Evolutionary conservation across 1,139 yeast genomes (phyloP).

Genomic region (Yamadazyma membranifaciens): DNA sequence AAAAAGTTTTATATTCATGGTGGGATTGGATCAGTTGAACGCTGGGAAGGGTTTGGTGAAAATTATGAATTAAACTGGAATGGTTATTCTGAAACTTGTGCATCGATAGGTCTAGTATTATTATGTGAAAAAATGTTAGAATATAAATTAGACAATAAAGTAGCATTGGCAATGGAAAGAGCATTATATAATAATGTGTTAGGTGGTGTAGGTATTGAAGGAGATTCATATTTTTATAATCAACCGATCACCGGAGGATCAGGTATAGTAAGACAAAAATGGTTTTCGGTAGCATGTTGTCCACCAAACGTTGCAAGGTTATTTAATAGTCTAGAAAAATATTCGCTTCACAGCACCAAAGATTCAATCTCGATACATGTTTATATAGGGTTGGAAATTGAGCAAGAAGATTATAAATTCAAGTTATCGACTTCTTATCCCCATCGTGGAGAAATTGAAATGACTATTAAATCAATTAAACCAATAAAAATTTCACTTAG

Average conservation of each 20-base stretch:
- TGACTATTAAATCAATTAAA: constrained; percentile 7
- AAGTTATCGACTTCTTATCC: constrained; percentile 14
- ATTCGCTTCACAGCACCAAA: constrained; percentile 8
- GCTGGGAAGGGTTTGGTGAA: constrained; percentile 24
- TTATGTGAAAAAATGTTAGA: constrained; percentile 15
- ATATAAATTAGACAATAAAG: constrained; percentile 12
- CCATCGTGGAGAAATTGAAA: constrained; percentile 9
- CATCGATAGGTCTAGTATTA: constrained; percentile 18
- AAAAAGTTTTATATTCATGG: constrained; percentile 21
- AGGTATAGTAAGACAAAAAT: constrained; percentile 16
- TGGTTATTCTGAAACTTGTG: constrained; percentile 24
- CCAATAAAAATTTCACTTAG: constrained; percentile 13
- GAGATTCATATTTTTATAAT: constrained; percentile 17
- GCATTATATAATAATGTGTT: constrained; percentile 18
- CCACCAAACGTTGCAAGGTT: constrained; percentile 22
- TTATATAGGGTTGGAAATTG: constrained; percentile 14
- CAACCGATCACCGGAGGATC: constrained; percentile 16
- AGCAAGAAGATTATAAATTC: constrained; percentile 6
- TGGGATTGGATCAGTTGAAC: constrained; percentile 20
- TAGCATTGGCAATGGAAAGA: constrained; percentile 17
- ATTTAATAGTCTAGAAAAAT: constrained; percentile 18
- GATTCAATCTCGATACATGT: constrained; percentile 13
- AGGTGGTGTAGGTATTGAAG: constrained; percentile 19
- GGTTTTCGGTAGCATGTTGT: constrained; percentile 23
- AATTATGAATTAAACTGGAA: constrained; percentile 19